These are phyloP conservation scores for Heracleum sosnowskyi DNA, from an alignment of 129 eudicot genomes.

Conservation along the genomic window DNA sequence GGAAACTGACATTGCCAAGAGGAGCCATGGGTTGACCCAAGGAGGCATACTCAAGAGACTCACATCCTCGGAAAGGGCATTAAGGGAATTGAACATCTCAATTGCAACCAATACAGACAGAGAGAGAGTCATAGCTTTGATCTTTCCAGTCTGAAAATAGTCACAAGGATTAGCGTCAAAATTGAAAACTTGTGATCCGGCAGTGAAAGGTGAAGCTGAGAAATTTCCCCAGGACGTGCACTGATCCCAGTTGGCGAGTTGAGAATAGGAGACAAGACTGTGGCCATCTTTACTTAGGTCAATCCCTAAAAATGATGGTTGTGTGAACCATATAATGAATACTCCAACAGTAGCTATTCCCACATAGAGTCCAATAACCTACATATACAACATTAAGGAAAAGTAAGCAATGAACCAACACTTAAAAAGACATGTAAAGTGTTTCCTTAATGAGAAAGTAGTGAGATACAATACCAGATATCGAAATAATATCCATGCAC, in stretches of 20 bases:
- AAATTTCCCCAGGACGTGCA: slow-evolving; percentile 66
- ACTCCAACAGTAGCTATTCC: slow-evolving; percentile 83
- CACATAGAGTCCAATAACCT: slow-evolving; percentile 80
- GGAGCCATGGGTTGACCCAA: slow-evolving; percentile 91
- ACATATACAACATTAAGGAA: slow-evolving; percentile 1
- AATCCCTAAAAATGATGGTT: slow-evolving; percentile 58
- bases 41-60: slow-evolving; percentile 87
- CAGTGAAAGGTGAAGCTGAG: slow-evolving; percentile 53
- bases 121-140: slow-evolving; percentile 86
- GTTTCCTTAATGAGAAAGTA: background rate
- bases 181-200: slow-evolving; percentile 34
- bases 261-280: slow-evolving; percentile 61
- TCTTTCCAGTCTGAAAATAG: slow-evolving; percentile 61
- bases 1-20: slow-evolving; percentile 75
- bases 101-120: slow-evolving; percentile 74
- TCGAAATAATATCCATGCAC: slow-evolving; percentile 79
- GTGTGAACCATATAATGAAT: slow-evolving; percentile 78
- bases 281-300: slow-evolving; percentile 71
- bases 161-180: slow-evolving; percentile 74
- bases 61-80: slow-evolving; percentile 80
- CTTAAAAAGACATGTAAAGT: background rate
- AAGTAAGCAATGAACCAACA: background rate
- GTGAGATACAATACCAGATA: slow-evolving; percentile 46
- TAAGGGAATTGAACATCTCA: slow-evolving; percentile 82
- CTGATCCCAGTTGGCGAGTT: slow-evolving; percentile 76